Evolutionary conservation across 176 grass and related monocot species (phyloP).

Genomic region (Poa annua): DNA sequence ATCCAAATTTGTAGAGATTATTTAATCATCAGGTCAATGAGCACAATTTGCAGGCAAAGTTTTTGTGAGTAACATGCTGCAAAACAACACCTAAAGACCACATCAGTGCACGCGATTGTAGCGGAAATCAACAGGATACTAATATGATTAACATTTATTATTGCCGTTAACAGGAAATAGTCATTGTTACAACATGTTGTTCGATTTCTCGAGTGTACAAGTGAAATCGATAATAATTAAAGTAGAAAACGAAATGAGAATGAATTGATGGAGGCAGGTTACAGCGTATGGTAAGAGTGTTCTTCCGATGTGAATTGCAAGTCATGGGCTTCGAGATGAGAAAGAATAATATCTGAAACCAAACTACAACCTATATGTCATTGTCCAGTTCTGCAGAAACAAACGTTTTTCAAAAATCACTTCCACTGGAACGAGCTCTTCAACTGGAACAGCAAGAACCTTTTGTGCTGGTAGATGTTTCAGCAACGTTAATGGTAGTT

Average conservation of each 20-base stretch:
- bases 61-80: not conserved
- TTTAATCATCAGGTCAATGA: not conserved
- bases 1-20: not conserved
- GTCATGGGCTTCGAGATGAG: slow-evolving; percentile 19
- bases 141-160: slow-evolving; percentile 15
- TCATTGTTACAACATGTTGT: slow-evolving; percentile 40
- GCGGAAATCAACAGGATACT: not conserved
- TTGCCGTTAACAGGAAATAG: slow-evolving; percentile 32
- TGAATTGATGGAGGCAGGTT: slow-evolving; percentile 25
- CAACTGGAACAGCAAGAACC: slow-evolving; percentile 57
- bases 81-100: not conserved
- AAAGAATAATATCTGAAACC: slow-evolving; percentile 6
- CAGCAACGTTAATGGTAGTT: slow-evolving; percentile 54
- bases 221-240: slow-evolving; percentile 18
- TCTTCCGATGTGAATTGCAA: slow-evolving; percentile 29
- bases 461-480: slow-evolving; percentile 42
- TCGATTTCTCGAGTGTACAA: slow-evolving; percentile 23
- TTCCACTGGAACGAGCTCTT: slow-evolving; percentile 19
- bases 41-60: not conserved
- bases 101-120: not conserved
- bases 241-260: slow-evolving; percentile 33
- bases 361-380: slow-evolving; percentile 41
- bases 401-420: slow-evolving; percentile 15
- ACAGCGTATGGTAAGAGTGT: slow-evolving; percentile 32
- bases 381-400: slow-evolving; percentile 14